phyloP scores from a whole-genome alignment of 208 protist genomes.

The Borovskyia barvae region DNA sequence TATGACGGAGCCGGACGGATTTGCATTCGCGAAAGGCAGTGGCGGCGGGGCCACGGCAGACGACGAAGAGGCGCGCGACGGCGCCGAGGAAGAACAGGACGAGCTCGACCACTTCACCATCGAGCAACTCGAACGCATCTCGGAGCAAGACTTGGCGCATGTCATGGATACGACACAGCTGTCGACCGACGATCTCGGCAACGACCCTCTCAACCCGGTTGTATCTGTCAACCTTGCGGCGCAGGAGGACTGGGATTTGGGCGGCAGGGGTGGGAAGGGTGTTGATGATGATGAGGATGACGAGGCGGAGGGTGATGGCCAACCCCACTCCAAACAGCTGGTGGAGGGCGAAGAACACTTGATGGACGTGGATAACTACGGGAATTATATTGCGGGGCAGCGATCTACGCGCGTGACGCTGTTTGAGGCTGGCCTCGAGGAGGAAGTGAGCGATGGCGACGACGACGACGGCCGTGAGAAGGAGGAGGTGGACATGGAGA shows the following conservation, averaged over 20 bases:
- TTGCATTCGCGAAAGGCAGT: conserved; percentile 41
- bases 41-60: conserved; percentile 17
- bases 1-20: conserved; percentile 63
- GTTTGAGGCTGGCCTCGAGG: conserved; percentile 65
- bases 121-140: conserved; percentile 61
- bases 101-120: conserved; percentile 76
- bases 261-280: conserved; percentile 36
- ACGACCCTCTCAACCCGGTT: conserved; percentile 80
- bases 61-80: conserved; percentile 19
- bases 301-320: conserved; percentile 10
- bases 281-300: conserved; percentile 8
- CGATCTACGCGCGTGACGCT: conserved; percentile 71
- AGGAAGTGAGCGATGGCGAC: conserved; percentile 40
- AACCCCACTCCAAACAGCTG: conserved; percentile 51
- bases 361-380: conserved; percentile 90
- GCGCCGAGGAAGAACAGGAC: conserved; percentile 20
- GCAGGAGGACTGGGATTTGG: conserved; percentile 84
- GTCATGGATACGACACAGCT: conserved; percentile 59
- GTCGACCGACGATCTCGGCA: conserved; percentile 43
- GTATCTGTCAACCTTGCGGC: conserved; percentile 72
- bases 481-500: conserved; percentile 26
- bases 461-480: conserved; percentile 33
- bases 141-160: conserved; percentile 50
- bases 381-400: conserved; percentile 73
- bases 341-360: conserved; percentile 74